Conservation (phyloP, 1,284 basidiomycete species). For the Polyporus tsugae region DNA sequence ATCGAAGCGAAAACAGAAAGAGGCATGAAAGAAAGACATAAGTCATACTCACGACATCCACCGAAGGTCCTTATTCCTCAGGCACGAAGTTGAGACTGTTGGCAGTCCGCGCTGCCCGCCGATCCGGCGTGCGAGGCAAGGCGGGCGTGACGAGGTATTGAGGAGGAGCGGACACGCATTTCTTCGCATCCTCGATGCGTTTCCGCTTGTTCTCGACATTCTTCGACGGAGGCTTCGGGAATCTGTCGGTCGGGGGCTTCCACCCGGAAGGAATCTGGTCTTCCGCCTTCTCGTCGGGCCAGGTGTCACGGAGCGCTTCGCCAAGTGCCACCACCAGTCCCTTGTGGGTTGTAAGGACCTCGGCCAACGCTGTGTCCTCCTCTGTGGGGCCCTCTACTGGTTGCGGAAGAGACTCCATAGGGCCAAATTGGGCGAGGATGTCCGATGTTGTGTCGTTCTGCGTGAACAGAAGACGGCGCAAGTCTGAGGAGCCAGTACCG, state of each 20-base stretch:
- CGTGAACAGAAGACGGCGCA: background rate
- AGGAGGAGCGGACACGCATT: background rate
- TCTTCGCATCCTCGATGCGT: background rate
- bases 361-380: background rate
- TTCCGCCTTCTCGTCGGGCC: background rate
- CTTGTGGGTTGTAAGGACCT: background rate
- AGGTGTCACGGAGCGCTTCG: background rate
- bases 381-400: background rate
- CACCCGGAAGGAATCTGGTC: background rate
- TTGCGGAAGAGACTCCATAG: background rate
- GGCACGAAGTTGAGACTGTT: too few relatives aligned
- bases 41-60: too few relatives aligned
- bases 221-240: background rate
- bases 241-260: background rate
- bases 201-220: slow-evolving; percentile 2
- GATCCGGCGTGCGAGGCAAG: too few relatives aligned
- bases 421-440: background rate
- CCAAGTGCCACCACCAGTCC: background rate
- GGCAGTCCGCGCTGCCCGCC: too few relatives aligned
- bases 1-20: too few relatives aligned
- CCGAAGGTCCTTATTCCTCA: too few relatives aligned
- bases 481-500: background rate
- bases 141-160: too few relatives aligned
- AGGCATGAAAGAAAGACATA: too few relatives aligned
- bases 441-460: background rate